phyloP scores from a whole-genome alignment of 1,284 basidiomycete genomes.

The Cryptococcus depauperatus region DNA sequence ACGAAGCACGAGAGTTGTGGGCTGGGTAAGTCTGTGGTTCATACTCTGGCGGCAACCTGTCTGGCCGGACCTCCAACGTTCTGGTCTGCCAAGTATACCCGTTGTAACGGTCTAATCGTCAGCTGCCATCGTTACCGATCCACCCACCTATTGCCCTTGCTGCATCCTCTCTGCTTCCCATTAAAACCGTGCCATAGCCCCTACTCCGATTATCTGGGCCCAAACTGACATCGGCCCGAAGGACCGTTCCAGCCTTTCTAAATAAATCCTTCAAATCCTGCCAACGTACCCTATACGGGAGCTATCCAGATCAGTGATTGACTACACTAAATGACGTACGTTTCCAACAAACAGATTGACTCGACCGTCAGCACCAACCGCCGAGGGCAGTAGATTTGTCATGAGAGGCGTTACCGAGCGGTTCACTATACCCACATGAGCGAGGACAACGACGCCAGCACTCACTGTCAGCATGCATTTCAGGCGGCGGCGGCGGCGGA shows the following conservation, averaged over 20 bases:
- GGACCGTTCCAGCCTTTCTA: constrained; percentile 85
- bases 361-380: constrained; percentile 58
- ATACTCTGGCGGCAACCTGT: constrained; percentile 58
- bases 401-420: constrained; percentile 39
- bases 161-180: constrained; percentile 85
- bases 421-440: constrained; percentile 16
- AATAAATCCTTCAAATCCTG: constrained; percentile 98
- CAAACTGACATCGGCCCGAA: constrained; percentile 86
- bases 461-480: constrained; percentile 23
- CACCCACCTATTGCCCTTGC: constrained; percentile 61
- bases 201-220: constrained; percentile 85
- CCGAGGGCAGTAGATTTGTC: constrained; percentile 43
- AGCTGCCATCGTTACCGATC: not conserved
- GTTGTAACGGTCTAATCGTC: constrained; percentile 56
- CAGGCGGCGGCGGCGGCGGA: constrained; percentile 28
- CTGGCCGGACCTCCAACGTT: constrained; percentile 78
- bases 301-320: constrained; percentile 46
- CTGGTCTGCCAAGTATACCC: constrained; percentile 86
- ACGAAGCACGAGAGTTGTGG: constrained; percentile 8
- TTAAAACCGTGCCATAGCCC: constrained; percentile 86
- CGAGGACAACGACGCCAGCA: constrained; percentile 3
- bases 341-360: constrained; percentile 87
- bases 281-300: constrained; percentile 89
- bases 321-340: constrained; percentile 48
- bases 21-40: constrained; percentile 47